Percentiles rank a stretch among this genome's conserved stretches.
Evolutionary conservation across 2,329 filamentous ascomycete genomes (phyloP).

Genomic region (Hypoxylon sp.): DNA sequence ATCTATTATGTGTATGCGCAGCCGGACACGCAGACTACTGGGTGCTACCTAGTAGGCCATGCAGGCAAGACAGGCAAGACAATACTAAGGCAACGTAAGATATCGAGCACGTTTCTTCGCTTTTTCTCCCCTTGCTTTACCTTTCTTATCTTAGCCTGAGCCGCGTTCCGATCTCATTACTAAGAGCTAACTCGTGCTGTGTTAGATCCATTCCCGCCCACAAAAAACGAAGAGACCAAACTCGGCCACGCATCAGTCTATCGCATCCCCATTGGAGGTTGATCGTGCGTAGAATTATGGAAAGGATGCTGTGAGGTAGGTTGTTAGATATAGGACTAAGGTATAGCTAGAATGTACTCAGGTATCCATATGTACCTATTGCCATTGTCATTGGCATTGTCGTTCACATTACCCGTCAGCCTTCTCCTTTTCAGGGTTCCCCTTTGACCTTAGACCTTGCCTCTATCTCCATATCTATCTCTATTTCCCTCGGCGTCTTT

Average conservation of each 20-base stretch:
- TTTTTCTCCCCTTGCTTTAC: conserved; percentile 31
- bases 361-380: not conserved
- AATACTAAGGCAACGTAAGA: not conserved
- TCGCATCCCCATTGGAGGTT: conserved; percentile 26
- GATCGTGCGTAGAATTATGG: conserved; percentile 15
- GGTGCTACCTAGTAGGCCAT: not conserved
- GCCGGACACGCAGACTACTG: not conserved
- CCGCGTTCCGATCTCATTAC: conserved; percentile 35
- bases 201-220: conserved; percentile 23
- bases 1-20: not conserved
- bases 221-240: conserved; percentile 4
- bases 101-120: conserved; percentile 1
- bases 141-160: conserved; percentile 31
- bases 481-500: conserved; percentile 8
- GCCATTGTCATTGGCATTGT: not conserved
- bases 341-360: conserved; percentile 3
- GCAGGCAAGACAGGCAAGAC: not conserved
- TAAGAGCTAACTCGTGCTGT: conserved; percentile 35
- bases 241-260: conserved; percentile 25
- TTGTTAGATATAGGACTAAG: not conserved
- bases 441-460: conserved; percentile 28
- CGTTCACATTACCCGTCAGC: conserved; percentile 28
- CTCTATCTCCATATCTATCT: conserved; percentile 2
- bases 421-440: conserved; percentile 29
- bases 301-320: not conserved